Evolutionary conservation across 2,329 filamentous ascomycete species (phyloP).

Genomic region (Claviceps africana): DNA sequence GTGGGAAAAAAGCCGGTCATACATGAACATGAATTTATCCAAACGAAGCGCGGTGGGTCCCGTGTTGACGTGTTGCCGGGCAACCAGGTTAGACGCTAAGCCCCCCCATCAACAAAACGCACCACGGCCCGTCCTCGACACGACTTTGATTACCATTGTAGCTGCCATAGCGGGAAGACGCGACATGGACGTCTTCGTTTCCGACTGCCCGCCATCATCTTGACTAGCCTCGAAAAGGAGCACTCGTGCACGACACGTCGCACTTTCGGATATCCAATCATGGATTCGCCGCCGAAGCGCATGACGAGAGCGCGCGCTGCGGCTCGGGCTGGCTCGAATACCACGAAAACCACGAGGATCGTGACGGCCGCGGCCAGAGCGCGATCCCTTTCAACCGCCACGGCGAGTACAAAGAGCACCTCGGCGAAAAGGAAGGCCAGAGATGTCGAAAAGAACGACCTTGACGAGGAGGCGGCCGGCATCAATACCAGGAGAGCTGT

Average conservation of each 20-base stretch:
- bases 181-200: constrained; percentile 11
- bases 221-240: constrained; percentile 2
- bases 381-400: constrained; percentile 22
- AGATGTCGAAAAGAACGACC: constrained; percentile 37
- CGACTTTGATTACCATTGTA: not conserved
- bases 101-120: not conserved
- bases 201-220: constrained; percentile 4
- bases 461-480: constrained; percentile 21
- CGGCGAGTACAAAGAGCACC: constrained; percentile 20
- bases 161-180: constrained; percentile 9
- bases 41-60: not conserved
- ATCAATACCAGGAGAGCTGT: constrained; percentile 22
- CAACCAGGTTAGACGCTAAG: not conserved
- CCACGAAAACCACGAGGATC: constrained; percentile 28
- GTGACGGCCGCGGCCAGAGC: constrained; percentile 36
- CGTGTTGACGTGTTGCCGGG: not conserved
- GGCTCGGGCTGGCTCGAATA: constrained; percentile 25
- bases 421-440: constrained; percentile 36
- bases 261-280: not conserved
- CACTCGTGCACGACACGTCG: not conserved
- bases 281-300: constrained; percentile 47
- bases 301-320: constrained; percentile 39
- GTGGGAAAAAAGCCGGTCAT: not conserved
- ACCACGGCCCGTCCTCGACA: not conserved
- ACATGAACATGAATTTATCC: too few species aligned